Evolutionary conservation across 441 rosid species (phyloP), one percentile per base, ranked within the genome.

Genomic region (Adansonia gregorii): DNA sequence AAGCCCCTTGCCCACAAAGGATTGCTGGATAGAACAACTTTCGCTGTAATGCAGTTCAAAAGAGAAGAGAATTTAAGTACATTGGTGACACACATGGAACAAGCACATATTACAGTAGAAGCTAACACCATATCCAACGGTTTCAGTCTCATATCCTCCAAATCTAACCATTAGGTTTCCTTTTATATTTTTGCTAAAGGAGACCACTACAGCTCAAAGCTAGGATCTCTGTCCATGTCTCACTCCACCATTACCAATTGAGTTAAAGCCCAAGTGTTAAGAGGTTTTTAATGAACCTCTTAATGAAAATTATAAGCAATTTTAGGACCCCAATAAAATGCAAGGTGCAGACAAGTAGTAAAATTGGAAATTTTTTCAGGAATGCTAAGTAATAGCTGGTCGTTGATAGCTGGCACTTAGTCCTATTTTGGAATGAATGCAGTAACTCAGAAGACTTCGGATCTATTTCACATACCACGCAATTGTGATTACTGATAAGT

Each of bases 11-110:
- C 86, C 87, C 10, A 22, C 76, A 80, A 77, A 83, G 54, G 85
- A 67, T 76, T 85, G 91, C 80, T 83, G 80, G 78, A 90, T 93
- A 83, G 83, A 67, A 86, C 98, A 97, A 82, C 85, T 84, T 60
- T 90, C 92, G 73, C 99, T 97, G 91, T 86, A 80, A 83, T 80
- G 10, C 80, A 72, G 59, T 43, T 54, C 67, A 70, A 72, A 69
- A n/a, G 69, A 81, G 49, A 10, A 75, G 22, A 52, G 69, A 63
- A 64, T 9, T 72, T 54, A 69, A 24, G 60, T 60, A 77, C 19
- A 20, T 14, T 48, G 27, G 6, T 24, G 8, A 56, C 17, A 72
- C 54, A 49, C 67, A 61, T 27, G 17, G 24, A 61, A 61, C 67
- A 24, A 61, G 17, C 17, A 27, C 17, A 27, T 27, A 11, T 61